phyloP scores from a whole-genome alignment of 2,329 filamentous ascomycete genomes.

The Pestalotiopsis sp. region DNA sequence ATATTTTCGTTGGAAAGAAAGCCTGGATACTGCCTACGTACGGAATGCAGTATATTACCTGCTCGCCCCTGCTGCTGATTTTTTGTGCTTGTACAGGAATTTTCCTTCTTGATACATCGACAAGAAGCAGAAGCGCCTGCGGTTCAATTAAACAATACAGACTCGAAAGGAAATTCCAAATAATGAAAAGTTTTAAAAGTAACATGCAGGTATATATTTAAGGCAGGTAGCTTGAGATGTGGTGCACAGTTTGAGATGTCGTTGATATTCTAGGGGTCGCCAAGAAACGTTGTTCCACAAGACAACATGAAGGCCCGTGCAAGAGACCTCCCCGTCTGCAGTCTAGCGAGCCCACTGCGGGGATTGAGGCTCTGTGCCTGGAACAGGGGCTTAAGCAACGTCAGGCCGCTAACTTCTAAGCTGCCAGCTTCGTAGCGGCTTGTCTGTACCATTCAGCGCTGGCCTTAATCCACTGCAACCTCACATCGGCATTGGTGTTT shows the following conservation, averaged over 20 bases:
- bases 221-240: background rate
- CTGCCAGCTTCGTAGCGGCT: background rate
- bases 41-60: no score
- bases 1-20: no score
- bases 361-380: constrained; percentile 7
- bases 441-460: background rate
- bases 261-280: background rate
- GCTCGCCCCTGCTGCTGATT: no score
- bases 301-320: background rate
- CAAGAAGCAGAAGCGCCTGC: no score
- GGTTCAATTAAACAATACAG: no score
- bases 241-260: background rate
- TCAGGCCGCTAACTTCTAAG: background rate
- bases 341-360: constrained; percentile 7
- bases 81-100: no score
- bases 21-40: no score
- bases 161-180: no score
- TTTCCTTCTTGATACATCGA: no score
- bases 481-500: background rate
- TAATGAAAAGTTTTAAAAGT: no score
- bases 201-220: background rate
- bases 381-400: background rate
- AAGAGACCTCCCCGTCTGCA: background rate
- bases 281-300: background rate
- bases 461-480: background rate